A percentile compares a stretch with the other conserved stretches of the same genome.
Evolutionary conservation across 106 monocot genomes (phyloP).

Genomic region (Xerophyta viscosa): DNA sequence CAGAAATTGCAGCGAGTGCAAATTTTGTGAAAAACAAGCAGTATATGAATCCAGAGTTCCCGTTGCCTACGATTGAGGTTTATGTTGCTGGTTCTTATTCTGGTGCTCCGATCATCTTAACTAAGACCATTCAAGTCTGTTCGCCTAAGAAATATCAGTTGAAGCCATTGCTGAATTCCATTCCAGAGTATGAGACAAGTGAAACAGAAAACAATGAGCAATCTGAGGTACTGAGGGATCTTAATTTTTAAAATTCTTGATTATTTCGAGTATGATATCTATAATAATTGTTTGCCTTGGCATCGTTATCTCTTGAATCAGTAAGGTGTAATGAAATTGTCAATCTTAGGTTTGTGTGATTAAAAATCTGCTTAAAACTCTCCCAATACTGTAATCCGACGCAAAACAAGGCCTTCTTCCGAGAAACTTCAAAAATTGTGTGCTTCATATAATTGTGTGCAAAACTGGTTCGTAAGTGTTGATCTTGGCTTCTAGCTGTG

Average conservation of each 20-base stretch:
- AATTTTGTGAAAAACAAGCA: conserved; percentile 15
- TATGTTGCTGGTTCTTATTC: conserved; percentile 26
- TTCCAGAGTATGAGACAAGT: conserved; percentile 47
- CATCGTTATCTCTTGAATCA: not conserved
- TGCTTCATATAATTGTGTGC: no score
- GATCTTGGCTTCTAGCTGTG: no score
- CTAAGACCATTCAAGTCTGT: conserved; percentile 49
- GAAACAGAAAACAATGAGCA: conserved; percentile 24
- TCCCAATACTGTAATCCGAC: no score
- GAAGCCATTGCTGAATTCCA: conserved; percentile 40
- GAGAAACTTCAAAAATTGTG: no score
- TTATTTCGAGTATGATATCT: not conserved
- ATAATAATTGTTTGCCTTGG: not conserved
- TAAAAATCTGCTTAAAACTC: no score
- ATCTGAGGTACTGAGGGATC: conserved; percentile 1
- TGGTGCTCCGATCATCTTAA: conserved; percentile 35
- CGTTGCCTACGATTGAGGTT: conserved; percentile 27
- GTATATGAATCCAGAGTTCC: conserved; percentile 7
- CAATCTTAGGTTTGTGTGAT: no score
- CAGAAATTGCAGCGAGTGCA: not conserved
- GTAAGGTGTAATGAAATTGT: no score
- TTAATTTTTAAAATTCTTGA: not conserved
- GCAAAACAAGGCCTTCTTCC: no score
- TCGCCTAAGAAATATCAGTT: conserved; percentile 34
- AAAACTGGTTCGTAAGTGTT: no score